phyloP scores from a whole-genome alignment of 306 rosid species.

The Sophora flavescens region DNA sequence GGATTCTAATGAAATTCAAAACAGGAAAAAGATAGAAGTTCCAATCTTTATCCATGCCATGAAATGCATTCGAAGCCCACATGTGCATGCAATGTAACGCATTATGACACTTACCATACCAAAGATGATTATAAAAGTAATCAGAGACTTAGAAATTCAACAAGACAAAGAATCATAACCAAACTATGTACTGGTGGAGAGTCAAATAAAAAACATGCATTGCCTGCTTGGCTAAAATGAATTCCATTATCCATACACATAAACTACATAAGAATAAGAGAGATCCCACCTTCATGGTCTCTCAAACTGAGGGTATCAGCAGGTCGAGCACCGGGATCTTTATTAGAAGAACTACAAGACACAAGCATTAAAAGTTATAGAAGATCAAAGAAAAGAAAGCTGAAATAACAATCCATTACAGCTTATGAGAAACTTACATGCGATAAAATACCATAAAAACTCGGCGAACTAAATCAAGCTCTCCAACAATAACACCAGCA shows the following conservation, averaged over 20 bases:
- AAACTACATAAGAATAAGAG: conserved; percentile 40
- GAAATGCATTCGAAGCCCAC: conserved; percentile 10
- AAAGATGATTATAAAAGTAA: conserved; percentile 3
- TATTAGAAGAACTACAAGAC: conserved; percentile 82
- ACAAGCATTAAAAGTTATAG: conserved; percentile 14
- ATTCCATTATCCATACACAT: not conserved
- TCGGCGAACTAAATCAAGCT: conserved; percentile 79
- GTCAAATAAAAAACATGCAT: not conserved
- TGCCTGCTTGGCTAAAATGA: conserved; percentile 5
- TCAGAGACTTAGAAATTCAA: not conserved
- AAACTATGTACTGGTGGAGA: not conserved
- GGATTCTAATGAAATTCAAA: not conserved
- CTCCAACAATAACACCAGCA: conserved; percentile 95
- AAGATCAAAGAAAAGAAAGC: not conserved
- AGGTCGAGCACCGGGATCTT: conserved; percentile 82
- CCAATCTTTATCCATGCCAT: not conserved
- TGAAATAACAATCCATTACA: conserved; percentile 19
- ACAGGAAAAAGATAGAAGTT: conserved; percentile 7
- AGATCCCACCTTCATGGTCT: conserved; percentile 84
- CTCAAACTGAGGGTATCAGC: conserved; percentile 76
- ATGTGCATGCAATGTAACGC: not conserved
- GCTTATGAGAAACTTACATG: conserved; percentile 69
- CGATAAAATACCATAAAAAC: conserved; percentile 95
- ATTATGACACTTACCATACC: not conserved
- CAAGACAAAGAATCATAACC: not conserved